Evolutionary conservation across 2,329 filamentous ascomycete genomes (phyloP), one percentile per base, ranked within the genome.

Genomic region (Alternaria panax): DNA sequence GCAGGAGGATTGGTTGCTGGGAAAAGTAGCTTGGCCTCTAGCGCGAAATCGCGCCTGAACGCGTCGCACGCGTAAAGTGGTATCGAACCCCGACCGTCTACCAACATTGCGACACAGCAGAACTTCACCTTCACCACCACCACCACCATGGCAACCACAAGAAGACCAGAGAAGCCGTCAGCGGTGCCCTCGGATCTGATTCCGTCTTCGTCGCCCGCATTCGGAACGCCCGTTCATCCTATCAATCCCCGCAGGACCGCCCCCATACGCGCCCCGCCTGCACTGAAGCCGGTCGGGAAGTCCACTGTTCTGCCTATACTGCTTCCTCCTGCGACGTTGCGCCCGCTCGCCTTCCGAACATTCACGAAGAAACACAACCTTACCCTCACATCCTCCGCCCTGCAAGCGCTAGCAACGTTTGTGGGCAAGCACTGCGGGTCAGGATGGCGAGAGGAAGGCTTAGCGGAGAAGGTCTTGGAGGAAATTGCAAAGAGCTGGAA

Each of bases 281-380:
- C 74, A 7, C 79, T 81, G 54, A 84, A 83, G 65, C 84, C 88
- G 12, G 84, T 84, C 3, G 34, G 70, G 24, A 84, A 83, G 60
- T 78, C 83, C 6, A 85, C 88, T 7, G 91, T 98, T 47, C 84
- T 99, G 1, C 93, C 95, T 4, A 95, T 99, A 57, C 84, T 96
- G 34, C 88, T 99, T 5, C 93, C 94, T 4, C 91, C 93, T 0
- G 88, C 92, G 9, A 96, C 92, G 0, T 82, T 99, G 40, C 86
- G 96, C 63, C 94, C 95, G 2, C 84, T 98, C 20, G 96, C 95
- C 8, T 98, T 99, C 74, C 88, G 95, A 46, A 96, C 92, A 0
- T 96, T 99, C 67, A 99, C 95, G 2, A 97, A 97, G 79, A 99
- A 98, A 75, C 92, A 99, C 80, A 96, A 94, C 69, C 83, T 99